These are phyloP conservation scores for Neonectria coccinea DNA, from an alignment of 2,329 filamentous ascomycete genomes.

Conservation along the genomic window DNA sequence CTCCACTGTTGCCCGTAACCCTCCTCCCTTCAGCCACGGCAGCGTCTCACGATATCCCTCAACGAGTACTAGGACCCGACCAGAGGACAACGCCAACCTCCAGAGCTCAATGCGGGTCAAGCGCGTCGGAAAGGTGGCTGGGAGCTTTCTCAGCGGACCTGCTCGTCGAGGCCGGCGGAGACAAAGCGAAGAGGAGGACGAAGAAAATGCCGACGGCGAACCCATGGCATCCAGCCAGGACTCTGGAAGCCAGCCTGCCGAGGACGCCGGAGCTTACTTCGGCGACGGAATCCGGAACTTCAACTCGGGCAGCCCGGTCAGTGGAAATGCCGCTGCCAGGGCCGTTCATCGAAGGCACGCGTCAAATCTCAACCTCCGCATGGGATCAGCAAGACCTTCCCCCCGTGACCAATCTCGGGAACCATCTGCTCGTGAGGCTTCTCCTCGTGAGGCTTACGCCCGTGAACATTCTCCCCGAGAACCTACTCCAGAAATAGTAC, in stretches of 20 bases:
- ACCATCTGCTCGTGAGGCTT: slow-evolving; percentile 9
- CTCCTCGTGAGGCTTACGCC: slow-evolving; percentile 2
- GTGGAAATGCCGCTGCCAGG: slow-evolving; percentile 59
- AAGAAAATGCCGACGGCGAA: slow-evolving; percentile 58
- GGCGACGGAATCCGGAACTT: slow-evolving; percentile 59
- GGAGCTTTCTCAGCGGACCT: slow-evolving; percentile 83
- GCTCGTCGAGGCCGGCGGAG: slow-evolving; percentile 77
- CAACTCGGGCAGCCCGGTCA: slow-evolving; percentile 70
- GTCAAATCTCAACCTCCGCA: slow-evolving; percentile 53
- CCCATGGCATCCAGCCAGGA: slow-evolving; percentile 56
- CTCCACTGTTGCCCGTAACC: slow-evolving; percentile 61
- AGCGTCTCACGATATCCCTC: slow-evolving; percentile 66
- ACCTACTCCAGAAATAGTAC: slow-evolving; percentile 2
- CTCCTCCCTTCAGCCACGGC: slow-evolving; percentile 59
- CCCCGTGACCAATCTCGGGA: slow-evolving; percentile 43
- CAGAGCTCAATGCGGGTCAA: slow-evolving; percentile 84
- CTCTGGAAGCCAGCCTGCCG: slow-evolving; percentile 54
- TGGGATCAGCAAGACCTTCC: slow-evolving; percentile 48
- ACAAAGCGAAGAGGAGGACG: slow-evolving; percentile 64
- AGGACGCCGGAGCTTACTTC: slow-evolving; percentile 59
- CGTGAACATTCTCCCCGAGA: slow-evolving; percentile 10
- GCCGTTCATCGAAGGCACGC: slow-evolving; percentile 56
- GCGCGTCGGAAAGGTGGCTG: slow-evolving; percentile 78
- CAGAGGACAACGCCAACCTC: slow-evolving; percentile 72
- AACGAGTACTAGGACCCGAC: slow-evolving; percentile 61